Conservation (phyloP, 495 filamentous ascomycete species). For the Podospora australis region DNA sequence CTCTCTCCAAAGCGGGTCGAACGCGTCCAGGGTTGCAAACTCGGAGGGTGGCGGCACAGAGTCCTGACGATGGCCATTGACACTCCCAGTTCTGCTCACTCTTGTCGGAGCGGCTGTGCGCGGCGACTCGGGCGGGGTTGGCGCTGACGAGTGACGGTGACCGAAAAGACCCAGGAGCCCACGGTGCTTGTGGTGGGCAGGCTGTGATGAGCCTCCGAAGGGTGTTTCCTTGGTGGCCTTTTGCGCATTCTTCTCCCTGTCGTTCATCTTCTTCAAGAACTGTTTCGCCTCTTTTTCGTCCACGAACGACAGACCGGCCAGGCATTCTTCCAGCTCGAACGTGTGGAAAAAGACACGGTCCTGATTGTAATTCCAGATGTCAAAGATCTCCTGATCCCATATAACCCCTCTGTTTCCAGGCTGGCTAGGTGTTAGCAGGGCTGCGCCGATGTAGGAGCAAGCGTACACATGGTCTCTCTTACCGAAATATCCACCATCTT, state of each 20-base stretch:
- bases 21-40: constrained; percentile 67
- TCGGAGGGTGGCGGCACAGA: constrained; percentile 31
- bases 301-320: constrained; percentile 83
- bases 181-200: constrained; percentile 32
- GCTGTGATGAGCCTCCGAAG: constrained; percentile 57
- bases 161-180: constrained; percentile 62
- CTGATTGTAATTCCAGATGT: constrained; percentile 88
- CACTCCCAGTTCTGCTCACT: constrained; percentile 42
- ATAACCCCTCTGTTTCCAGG: constrained; percentile 79
- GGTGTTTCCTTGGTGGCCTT: constrained; percentile 73
- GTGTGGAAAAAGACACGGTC: constrained; percentile 96
- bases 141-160: constrained; percentile 59
- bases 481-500: constrained; percentile 96
- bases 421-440: constrained; percentile 38
- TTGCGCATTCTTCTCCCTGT: constrained; percentile 86
- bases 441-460: neutral
- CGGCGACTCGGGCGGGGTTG: constrained; percentile 50
- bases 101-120: constrained; percentile 42
- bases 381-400: constrained; percentile 98
- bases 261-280: constrained; percentile 91
- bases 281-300: constrained; percentile 95
- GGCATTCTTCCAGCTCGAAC: constrained; percentile 87
- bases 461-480: constrained; percentile 24
- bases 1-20: constrained; percentile 78
- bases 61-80: constrained; percentile 28